Conservation (phyloP, 2,329 filamentous ascomycete species). For the Xylariaceae sp. region DNA sequence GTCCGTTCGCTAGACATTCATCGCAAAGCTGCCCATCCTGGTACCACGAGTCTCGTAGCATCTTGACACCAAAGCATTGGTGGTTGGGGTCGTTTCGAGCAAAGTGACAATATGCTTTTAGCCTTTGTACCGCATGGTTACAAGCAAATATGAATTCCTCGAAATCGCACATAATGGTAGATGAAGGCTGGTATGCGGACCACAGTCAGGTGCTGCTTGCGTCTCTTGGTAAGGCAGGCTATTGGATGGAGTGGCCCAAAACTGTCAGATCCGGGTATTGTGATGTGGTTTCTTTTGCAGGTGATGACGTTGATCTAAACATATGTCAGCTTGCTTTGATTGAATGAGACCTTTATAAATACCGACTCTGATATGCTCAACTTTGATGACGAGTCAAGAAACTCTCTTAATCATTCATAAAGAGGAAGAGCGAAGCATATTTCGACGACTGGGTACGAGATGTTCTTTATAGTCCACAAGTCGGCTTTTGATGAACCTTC, state of each 20-base stretch:
- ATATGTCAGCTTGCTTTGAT: too few relatives aligned
- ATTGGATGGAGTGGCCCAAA: neutral
- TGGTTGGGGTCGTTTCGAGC: conserved; percentile 71
- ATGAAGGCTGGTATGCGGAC: neutral
- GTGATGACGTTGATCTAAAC: too few relatives aligned
- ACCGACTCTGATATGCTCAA: too few relatives aligned
- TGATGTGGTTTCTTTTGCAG: too few relatives aligned
- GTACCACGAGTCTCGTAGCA: conserved; percentile 58
- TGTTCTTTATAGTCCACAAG: too few relatives aligned
- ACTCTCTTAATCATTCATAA: neutral
- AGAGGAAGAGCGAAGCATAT: neutral
- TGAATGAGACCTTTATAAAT: too few relatives aligned
- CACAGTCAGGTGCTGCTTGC: neutral
- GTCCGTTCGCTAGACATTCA: conserved; percentile 37
- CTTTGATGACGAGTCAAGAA: too few relatives aligned
- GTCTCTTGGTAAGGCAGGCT: neutral
- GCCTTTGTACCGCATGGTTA: conserved; percentile 55
- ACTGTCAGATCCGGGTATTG: too few relatives aligned
- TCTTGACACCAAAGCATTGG: conserved; percentile 66
- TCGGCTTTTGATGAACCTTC: neutral
- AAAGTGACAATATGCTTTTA: conserved; percentile 71
- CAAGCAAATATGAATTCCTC: conserved; percentile 69
- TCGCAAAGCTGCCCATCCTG: conserved; percentile 52
- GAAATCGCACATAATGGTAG: conserved; percentile 62
- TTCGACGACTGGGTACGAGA: neutral